Base-by-base conservation (phyloP, 2,329 filamentous ascomycete genomes). In the Cladobotryum mycophilum region DNA sequence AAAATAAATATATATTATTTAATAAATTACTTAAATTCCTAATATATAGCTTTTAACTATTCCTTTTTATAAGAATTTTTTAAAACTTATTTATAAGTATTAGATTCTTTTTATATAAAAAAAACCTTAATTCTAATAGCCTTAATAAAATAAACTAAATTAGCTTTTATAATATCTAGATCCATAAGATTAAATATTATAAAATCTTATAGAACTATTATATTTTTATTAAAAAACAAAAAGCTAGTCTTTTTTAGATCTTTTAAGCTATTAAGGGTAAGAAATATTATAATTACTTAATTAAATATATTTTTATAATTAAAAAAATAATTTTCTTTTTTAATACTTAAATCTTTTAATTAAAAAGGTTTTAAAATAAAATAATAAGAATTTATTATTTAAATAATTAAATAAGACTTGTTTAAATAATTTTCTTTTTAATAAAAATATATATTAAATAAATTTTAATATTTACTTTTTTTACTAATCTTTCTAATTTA, bases 11-110 rank as follows among this genome's bases (percentile, higher is more conserved):
- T 20, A 15, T 18, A 42, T 13, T 20, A 18, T 13, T 42, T 17
- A n/a, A n/a, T 36, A 36, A 40, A 49, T 47, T 50, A 41, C 42
- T 22, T 52, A 43, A 41, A 14, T 47, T 15, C 11, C n/a, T 37
- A 40, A 51, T 37, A 22, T 42, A 42, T 42, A 17, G 3, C 40
- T 42, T 42, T 18, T 18, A 5, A 5, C 6, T 42, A 42, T 18
- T 42, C n/a, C 17, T 42, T 42, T 42, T 20, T 42, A 42, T 42
- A 42, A 18, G 18, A 42, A 5, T 37, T 14, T 15, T 20, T 42
- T 42, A n/a, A 42, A 7, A 18, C 5, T 42, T 49, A 40, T 45
- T 45, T 40, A n/a, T n/a, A n/a, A n/a, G n/a, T n/a, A n/a, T n/a
- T n/a, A n/a, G n/a, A n/a, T n/a, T n/a, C n/a, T n/a, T n/a, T n/a